Percentiles rank a stretch among this genome's conserved stretches.
These are phyloP conservation scores for Cladophialophora exuberans DNA, from an alignment of 2,329 filamentous ascomycete species.

Conservation along the genomic window DNA sequence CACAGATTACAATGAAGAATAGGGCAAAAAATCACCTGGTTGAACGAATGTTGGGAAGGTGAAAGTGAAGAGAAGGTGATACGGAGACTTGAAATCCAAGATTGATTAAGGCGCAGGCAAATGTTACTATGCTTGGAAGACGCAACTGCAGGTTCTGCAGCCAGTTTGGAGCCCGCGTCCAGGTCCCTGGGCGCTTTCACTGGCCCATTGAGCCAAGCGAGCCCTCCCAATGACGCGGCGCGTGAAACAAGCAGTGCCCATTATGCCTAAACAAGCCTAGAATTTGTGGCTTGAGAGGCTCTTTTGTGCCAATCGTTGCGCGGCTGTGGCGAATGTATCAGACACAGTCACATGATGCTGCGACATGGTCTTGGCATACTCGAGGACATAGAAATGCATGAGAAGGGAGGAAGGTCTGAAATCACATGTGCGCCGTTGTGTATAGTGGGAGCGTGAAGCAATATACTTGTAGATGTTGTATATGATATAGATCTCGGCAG, in stretches of 20 bases:
- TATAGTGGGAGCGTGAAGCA: neutral
- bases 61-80: slow-evolving; percentile 5
- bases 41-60: neutral
- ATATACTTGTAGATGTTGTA: neutral
- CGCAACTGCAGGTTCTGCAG: neutral
- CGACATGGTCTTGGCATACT: too few species aligned
- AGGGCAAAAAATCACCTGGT: neutral
- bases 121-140: slow-evolving; percentile 19
- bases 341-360: neutral
- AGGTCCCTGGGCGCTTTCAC: slow-evolving; percentile 5
- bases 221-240: slow-evolving; percentile 23
- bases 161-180: neutral
- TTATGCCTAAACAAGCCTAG: neutral
- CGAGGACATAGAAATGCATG: too few species aligned
- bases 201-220: neutral
- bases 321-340: neutral
- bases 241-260: slow-evolving; percentile 20
- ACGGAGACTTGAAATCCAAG: neutral
- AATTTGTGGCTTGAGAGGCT: neutral
- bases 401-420: neutral
- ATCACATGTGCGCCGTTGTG: neutral
- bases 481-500: neutral
- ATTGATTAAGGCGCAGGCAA: slow-evolving; percentile 6
- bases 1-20: neutral
- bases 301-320: slow-evolving; percentile 1